phyloP scores from a whole-genome alignment of 257 asterid genomes.

The Penstemon barbatus region DNA sequence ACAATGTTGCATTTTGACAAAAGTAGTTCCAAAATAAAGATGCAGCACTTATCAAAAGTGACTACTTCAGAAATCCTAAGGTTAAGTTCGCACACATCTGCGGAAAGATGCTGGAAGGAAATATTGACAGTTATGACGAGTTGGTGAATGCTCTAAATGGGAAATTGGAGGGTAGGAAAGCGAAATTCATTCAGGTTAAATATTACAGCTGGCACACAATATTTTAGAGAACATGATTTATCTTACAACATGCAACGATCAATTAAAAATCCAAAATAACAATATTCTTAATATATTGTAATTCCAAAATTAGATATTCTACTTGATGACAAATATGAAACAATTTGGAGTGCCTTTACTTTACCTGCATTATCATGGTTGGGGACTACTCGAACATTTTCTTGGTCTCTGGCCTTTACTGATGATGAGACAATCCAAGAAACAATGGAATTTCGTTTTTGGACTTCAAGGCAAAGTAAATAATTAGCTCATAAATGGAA shows the following conservation, averaged over 20 bases:
- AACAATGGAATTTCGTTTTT: conserved; percentile 61
- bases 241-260: conserved; percentile 3
- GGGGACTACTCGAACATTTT: conserved; percentile 29
- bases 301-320: background rate
- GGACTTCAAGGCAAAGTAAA: conserved; percentile 45
- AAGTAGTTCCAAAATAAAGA: background rate
- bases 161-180: background rate
- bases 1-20: background rate
- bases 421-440: conserved; percentile 75
- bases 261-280: conserved; percentile 2
- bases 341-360: conserved; percentile 3
- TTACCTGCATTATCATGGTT: conserved; percentile 42
- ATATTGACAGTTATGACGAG: background rate
- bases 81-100: background rate
- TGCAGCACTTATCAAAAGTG: background rate
- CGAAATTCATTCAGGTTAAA: background rate
- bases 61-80: background rate
- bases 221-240: background rate
- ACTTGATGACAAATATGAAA: background rate
- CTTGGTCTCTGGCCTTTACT: conserved; percentile 37
- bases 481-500: conserved; percentile 17
- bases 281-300: background rate
- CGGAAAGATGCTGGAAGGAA: background rate
- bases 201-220: background rate
- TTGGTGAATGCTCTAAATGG: background rate